Percentiles rank a stretch among this genome's conserved stretches.
Conservation (phyloP, 2,329 filamentous ascomycete genomes). For the Cytospora paraplurivora region DNA sequence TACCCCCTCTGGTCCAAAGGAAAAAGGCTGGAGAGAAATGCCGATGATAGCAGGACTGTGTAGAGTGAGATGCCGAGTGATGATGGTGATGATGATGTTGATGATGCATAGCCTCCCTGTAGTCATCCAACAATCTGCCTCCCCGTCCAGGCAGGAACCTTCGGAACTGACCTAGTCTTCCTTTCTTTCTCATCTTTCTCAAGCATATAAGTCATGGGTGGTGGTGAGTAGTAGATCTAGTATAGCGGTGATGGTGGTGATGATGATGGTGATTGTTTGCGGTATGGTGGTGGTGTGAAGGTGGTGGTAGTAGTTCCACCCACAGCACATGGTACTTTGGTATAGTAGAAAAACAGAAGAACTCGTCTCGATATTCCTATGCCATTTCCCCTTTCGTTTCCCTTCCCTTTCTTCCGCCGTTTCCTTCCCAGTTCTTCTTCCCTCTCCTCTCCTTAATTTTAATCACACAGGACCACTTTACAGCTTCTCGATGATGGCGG, state of each 20-base stretch:
- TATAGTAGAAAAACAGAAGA: too few species aligned
- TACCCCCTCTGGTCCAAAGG: background rate
- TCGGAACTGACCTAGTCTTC: background rate
- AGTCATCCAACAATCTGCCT: background rate
- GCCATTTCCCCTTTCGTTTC: background rate
- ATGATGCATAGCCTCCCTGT: background rate
- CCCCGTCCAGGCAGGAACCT: background rate
- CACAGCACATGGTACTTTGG: too few species aligned
- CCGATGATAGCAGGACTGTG: background rate
- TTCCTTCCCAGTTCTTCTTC: background rate
- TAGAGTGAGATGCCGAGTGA: background rate
- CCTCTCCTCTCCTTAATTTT: background rate
- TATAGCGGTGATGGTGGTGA: background rate
- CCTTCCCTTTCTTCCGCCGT: background rate
- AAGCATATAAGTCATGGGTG: slow-evolving; percentile 1
- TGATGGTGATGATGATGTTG: background rate
- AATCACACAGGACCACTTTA: slow-evolving; percentile 33
- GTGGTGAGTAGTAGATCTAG: background rate
- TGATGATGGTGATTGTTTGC: background rate
- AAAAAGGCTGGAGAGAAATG: background rate
- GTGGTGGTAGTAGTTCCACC: background rate
- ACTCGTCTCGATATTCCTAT: background rate
- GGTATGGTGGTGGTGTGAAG: background rate
- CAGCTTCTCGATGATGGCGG: slow-evolving; percentile 79
- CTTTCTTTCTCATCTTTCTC: background rate